These are phyloP conservation scores for Fusarium mundagurra DNA, from an alignment of 2,329 filamentous ascomycete genomes.

Conservation along the genomic window DNA sequence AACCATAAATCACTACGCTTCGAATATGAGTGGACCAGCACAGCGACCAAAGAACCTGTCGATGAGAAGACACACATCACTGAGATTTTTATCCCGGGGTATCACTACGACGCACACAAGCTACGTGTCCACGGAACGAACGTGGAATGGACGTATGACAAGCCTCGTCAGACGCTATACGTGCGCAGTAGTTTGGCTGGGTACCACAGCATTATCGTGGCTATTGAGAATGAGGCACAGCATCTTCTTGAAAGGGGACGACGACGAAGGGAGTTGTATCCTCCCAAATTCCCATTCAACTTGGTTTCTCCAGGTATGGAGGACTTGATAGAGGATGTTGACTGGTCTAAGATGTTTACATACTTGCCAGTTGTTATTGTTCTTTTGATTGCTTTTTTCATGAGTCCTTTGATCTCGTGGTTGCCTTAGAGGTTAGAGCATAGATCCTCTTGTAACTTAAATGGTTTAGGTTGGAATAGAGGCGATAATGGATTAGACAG, in stretches of 20 bases:
- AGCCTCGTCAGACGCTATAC: slow-evolving; percentile 44
- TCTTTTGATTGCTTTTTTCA: slow-evolving; percentile 13
- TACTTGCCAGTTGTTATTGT: background rate
- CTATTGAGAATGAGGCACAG: slow-evolving; percentile 36
- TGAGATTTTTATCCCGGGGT: slow-evolving; percentile 52
- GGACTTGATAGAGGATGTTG: slow-evolving; percentile 31
- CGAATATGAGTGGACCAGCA: slow-evolving; percentile 48
- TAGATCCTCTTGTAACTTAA: background rate
- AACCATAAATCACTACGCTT: slow-evolving; percentile 48
- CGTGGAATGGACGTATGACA: slow-evolving; percentile 46
- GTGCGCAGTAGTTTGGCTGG: slow-evolving; percentile 32
- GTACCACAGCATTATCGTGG: slow-evolving; percentile 37
- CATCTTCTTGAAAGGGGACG: slow-evolving; percentile 35
- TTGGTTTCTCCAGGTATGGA: slow-evolving; percentile 27
- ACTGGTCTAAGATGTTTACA: slow-evolving; percentile 21
- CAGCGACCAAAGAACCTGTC: slow-evolving; percentile 7
- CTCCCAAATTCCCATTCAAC: slow-evolving; percentile 18
- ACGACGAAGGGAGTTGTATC: slow-evolving; percentile 19
- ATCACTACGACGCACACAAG: slow-evolving; percentile 49
- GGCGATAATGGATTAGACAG: background rate
- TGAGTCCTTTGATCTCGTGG: background rate
- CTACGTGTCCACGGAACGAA: slow-evolving; percentile 42
- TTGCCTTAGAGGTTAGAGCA: background rate
- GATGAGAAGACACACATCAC: slow-evolving; percentile 43
- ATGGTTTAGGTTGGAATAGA: background rate